Evolutionary conservation across 306 rosid genomes (phyloP).

Genomic region (Glycyrrhiza uralensis): DNA sequence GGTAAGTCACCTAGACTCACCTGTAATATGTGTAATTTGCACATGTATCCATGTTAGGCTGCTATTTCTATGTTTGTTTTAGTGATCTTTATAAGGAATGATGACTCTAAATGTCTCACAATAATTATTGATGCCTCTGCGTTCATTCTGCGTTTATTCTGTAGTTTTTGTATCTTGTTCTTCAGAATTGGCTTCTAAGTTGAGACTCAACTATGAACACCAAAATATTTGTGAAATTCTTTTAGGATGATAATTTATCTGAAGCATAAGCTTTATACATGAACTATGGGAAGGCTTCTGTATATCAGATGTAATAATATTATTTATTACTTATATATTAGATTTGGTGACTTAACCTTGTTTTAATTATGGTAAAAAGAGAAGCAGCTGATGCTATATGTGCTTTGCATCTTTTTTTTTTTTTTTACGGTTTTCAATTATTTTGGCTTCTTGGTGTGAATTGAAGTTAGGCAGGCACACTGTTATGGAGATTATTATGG

Average conservation of each 20-base stretch:
- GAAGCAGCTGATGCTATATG: neutral
- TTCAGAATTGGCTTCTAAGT: neutral
- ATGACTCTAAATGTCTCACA: neutral
- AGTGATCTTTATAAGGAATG: constrained; percentile 4
- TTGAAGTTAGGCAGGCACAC: constrained; percentile 15
- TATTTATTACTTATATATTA: neutral
- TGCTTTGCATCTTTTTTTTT: neutral
- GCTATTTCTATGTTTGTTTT: constrained; percentile 7
- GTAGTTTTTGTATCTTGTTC: neutral
- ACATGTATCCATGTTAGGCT: neutral
- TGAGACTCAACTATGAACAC: neutral
- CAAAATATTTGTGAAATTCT: neutral
- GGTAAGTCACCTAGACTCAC: constrained; percentile 50
- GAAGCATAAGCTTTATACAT: neutral
- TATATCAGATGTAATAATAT: neutral
- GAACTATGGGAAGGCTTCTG: constrained; percentile 1
- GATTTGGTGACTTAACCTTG: neutral
- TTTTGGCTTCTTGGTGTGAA: neutral
- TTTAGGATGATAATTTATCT: neutral
- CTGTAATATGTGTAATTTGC: neutral
- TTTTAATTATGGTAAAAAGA: neutral
- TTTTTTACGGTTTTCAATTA: neutral
- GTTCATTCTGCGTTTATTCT: neutral
- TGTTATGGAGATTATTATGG: neutral
- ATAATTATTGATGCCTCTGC: neutral